Percentiles rank a stretch among this genome's conserved stretches.
Evolutionary conservation across 495 filamentous ascomycete genomes (phyloP).

Genomic region (Tuber borchii): DNA sequence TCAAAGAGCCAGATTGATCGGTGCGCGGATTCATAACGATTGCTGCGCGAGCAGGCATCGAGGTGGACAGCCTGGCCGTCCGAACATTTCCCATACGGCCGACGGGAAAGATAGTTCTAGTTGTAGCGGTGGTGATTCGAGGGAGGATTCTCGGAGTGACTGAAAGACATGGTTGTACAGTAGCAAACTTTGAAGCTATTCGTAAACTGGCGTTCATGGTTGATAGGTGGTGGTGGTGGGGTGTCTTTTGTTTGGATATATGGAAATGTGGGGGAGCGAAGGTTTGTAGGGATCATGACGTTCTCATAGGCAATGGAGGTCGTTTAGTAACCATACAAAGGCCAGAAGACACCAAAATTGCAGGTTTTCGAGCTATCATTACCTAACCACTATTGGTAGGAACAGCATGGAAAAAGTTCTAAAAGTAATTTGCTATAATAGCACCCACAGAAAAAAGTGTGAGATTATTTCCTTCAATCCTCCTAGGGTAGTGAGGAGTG

Average conservation of each 20-base stretch:
- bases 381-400: no score
- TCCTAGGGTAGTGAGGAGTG: no score
- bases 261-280: background rate
- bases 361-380: no score
- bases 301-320: no score
- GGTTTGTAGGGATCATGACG: background rate
- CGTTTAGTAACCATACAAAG: no score
- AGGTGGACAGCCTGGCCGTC: constrained; percentile 13
- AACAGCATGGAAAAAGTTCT: no score
- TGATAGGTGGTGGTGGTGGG: background rate
- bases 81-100: background rate
- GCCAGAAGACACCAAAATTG: no score
- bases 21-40: constrained; percentile 57
- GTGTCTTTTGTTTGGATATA: background rate
- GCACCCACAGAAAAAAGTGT: no score
- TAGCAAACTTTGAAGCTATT: background rate
- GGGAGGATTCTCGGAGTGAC: background rate
- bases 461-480: no score
- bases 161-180: background rate
- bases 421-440: no score
- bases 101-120: background rate
- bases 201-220: background rate
- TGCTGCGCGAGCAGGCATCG: background rate
- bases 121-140: background rate
- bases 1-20: constrained; percentile 72